A percentile compares a stretch with the other conserved stretches of the same genome.
Evolutionary conservation across 2,329 filamentous ascomycete species (phyloP).

Genomic region (Trichoderma sp.): DNA sequence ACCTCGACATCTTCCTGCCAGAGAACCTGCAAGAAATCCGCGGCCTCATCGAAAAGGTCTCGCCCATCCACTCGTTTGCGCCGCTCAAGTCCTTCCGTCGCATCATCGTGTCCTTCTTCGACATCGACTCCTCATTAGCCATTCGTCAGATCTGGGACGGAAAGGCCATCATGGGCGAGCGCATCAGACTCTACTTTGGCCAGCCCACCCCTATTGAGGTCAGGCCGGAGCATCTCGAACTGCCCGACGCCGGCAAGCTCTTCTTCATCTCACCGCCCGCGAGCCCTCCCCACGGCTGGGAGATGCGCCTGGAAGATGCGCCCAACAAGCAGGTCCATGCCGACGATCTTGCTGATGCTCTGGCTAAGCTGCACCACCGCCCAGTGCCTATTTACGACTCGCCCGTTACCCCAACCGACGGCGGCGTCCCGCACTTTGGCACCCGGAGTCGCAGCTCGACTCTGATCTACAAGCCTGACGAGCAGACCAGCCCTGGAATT

Average conservation of each 20-base stretch:
- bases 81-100: slow-evolving; percentile 81
- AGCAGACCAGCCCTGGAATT: slow-evolving; percentile 56
- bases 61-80: slow-evolving; percentile 74
- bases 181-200: slow-evolving; percentile 69
- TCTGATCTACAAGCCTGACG: slow-evolving; percentile 64
- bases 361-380: slow-evolving; percentile 61
- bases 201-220: slow-evolving; percentile 59
- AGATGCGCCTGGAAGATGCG: slow-evolving; percentile 67
- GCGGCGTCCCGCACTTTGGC: slow-evolving; percentile 31
- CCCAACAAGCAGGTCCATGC: slow-evolving; percentile 71
- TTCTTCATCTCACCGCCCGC: slow-evolving; percentile 74
- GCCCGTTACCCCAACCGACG: slow-evolving; percentile 38
- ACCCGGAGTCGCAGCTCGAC: slow-evolving; percentile 64
- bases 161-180: slow-evolving; percentile 70
- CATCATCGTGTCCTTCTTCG: slow-evolving; percentile 78
- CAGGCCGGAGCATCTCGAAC: slow-evolving; percentile 60
- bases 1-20: slow-evolving; percentile 71
- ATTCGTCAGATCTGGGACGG: slow-evolving; percentile 75
- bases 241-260: slow-evolving; percentile 69
- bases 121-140: slow-evolving; percentile 66
- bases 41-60: slow-evolving; percentile 68
- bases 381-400: slow-evolving; percentile 32
- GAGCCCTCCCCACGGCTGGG: slow-evolving; percentile 68
- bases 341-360: slow-evolving; percentile 66
- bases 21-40: slow-evolving; percentile 74